These are phyloP conservation scores for Candida jianshihensis DNA, from an alignment of 805 yeast genomes.

Conservation along the genomic window DNA sequence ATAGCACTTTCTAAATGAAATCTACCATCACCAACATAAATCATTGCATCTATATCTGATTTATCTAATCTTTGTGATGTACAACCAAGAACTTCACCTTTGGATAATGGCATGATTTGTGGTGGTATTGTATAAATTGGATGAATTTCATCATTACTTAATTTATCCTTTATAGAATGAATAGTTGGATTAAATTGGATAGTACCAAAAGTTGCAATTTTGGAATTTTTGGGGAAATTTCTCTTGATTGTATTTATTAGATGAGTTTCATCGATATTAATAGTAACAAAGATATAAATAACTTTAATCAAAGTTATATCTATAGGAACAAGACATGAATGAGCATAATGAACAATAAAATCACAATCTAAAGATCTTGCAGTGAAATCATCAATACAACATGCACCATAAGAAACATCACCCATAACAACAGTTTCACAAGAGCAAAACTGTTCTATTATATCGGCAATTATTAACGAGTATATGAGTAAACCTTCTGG, in stretches of 20 bases:
- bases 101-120: slow-evolving; percentile 85
- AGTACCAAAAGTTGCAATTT: slow-evolving; percentile 86
- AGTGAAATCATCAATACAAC: slow-evolving; percentile 95
- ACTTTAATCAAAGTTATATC: slow-evolving; percentile 89
- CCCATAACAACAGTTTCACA: slow-evolving; percentile 95
- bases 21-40: slow-evolving; percentile 93
- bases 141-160: slow-evolving; percentile 40
- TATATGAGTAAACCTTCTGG: slow-evolving; percentile 93
- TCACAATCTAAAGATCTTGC: slow-evolving; percentile 93
- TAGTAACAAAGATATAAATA: slow-evolving; percentile 91
- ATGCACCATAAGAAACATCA: slow-evolving; percentile 97
- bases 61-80: slow-evolving; percentile 78
- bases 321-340: slow-evolving; percentile 92
- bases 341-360: slow-evolving; percentile 93
- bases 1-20: slow-evolving; percentile 93
- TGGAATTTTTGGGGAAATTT: slow-evolving; percentile 58
- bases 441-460: slow-evolving; percentile 81
- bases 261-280: slow-evolving; percentile 79
- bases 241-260: slow-evolving; percentile 65
- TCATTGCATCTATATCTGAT: slow-evolving; percentile 65
- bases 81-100: slow-evolving; percentile 95
- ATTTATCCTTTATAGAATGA: slow-evolving; percentile 62
- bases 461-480: slow-evolving; percentile 84
- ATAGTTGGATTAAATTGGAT: slow-evolving; percentile 95
- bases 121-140: slow-evolving; percentile 71